phyloP scores from a whole-genome alignment of 257 asterid genomes.

The Penstemon eatonii region DNA sequence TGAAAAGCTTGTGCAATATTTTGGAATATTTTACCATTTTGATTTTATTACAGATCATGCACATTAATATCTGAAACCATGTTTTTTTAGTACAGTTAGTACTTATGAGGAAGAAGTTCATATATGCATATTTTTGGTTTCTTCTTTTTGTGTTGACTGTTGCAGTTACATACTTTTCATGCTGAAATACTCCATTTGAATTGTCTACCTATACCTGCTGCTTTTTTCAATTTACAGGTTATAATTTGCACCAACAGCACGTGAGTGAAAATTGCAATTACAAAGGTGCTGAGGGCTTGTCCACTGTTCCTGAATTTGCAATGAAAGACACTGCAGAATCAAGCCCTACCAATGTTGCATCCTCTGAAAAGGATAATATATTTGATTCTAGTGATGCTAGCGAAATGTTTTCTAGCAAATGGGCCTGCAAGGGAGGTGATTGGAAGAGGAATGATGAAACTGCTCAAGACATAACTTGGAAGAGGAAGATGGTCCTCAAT shows the following conservation, averaged over 20 bases:
- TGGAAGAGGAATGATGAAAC: conserved; percentile 91
- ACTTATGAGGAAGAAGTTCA: not conserved
- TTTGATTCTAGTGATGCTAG: conserved; percentile 39
- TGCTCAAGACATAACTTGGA: conserved; percentile 65
- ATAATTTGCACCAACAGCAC: conserved; percentile 40
- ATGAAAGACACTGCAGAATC: conserved; percentile 47
- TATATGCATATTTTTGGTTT: not conserved
- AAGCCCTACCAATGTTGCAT: conserved; percentile 28
- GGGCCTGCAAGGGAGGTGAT: conserved; percentile 96
- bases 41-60: conserved; percentile 5
- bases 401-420: conserved; percentile 64
- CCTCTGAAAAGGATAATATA: conserved; percentile 51
- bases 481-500: conserved; percentile 78
- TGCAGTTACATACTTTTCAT: conserved; percentile 3
- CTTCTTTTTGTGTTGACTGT: conserved; percentile 13
- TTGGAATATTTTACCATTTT: not conserved
- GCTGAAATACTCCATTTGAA: not conserved
- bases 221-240: conserved; percentile 41
- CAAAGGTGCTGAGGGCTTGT: conserved; percentile 30
- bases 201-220: conserved; percentile 6
- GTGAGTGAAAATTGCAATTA: conserved; percentile 44
- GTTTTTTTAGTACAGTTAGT: too few species aligned
- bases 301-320: conserved; percentile 41
- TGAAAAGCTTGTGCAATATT: conserved; percentile 12
- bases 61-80: not conserved